These are phyloP conservation scores for Candida adriatica DNA, from an alignment of 805 yeast genomes.

Conservation along the genomic window DNA sequence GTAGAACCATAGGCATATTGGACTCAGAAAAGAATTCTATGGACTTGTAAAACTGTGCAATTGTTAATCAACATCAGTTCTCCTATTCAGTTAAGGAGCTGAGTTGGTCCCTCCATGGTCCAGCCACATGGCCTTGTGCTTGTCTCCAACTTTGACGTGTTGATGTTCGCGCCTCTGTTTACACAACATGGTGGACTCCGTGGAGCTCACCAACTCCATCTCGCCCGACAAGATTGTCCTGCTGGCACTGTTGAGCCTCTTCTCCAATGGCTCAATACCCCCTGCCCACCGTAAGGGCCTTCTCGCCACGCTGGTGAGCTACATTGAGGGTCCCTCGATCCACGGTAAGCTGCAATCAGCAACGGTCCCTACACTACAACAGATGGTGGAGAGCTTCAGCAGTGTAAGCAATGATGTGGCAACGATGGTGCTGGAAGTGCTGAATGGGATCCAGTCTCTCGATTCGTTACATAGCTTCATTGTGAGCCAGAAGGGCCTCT, in stretches of 20 bases:
- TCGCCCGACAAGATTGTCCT: conserved; percentile 52
- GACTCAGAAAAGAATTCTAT: too few species aligned
- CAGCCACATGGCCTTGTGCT: too few species aligned
- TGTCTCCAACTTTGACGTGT: too few species aligned
- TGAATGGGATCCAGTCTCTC: conserved; percentile 43
- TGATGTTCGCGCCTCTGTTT: too few species aligned
- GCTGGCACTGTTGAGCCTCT: conserved; percentile 38
- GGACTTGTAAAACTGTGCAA: too few species aligned
- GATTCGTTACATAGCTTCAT: conserved; percentile 40
- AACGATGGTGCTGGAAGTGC: conserved; percentile 25
- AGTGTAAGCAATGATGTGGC: conserved; percentile 24
- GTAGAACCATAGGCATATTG: too few species aligned
- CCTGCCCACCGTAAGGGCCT: too few species aligned
- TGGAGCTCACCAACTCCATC: conserved; percentile 31
- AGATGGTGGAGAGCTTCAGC: conserved; percentile 23
- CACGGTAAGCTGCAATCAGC: conserved; percentile 16
- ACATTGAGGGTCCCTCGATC: conserved; percentile 31
- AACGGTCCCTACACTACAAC: conserved; percentile 29
- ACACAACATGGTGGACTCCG: too few species aligned
- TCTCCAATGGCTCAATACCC: too few species aligned
- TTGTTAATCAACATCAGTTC: too few species aligned
- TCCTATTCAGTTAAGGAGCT: too few species aligned
- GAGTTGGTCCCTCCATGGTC: too few species aligned
- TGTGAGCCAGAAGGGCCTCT: conserved; percentile 23
- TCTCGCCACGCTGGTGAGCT: conserved; percentile 35